Conservation (phyloP, 768 basidiomycete genomes). For the Leccinum sublutescens region DNA sequence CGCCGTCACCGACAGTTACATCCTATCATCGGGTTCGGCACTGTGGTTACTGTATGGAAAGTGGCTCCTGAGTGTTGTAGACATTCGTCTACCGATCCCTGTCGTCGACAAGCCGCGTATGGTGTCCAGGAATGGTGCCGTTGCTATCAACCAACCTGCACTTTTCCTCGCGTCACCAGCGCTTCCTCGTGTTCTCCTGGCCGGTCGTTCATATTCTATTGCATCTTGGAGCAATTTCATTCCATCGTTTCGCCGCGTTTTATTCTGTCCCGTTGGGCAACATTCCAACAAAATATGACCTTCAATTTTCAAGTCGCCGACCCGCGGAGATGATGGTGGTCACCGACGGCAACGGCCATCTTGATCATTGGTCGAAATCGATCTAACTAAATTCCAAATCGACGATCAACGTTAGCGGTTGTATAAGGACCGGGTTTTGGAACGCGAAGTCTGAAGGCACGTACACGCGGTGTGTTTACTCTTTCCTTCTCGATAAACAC, state of each 20-base stretch:
- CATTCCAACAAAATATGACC: background rate
- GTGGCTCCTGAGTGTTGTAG: background rate
- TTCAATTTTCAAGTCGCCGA: background rate
- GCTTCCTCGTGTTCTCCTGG: constrained; percentile 8
- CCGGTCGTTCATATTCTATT: constrained; percentile 5
- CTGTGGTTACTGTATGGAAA: background rate
- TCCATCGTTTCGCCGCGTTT: constrained; percentile 1
- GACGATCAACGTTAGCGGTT: background rate
- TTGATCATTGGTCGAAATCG: constrained; percentile 6
- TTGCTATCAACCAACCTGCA: constrained; percentile 10
- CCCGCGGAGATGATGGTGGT: constrained; percentile 18
- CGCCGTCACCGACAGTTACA: background rate
- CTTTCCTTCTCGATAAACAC: background rate
- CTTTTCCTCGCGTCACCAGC: background rate
- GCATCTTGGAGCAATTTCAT: constrained; percentile 7
- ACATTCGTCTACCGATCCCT: background rate
- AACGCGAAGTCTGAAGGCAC: background rate
- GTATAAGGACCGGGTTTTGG: background rate
- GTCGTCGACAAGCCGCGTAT: background rate
- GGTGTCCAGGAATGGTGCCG: constrained; percentile 8
- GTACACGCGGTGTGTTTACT: background rate
- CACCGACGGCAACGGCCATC: constrained; percentile 1
- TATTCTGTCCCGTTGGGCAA: background rate
- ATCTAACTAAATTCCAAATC: constrained; percentile 12
- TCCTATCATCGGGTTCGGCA: background rate